phyloP scores from a whole-genome alignment of 441 rosid genomes.

The Aleurites moluccanus region DNA sequence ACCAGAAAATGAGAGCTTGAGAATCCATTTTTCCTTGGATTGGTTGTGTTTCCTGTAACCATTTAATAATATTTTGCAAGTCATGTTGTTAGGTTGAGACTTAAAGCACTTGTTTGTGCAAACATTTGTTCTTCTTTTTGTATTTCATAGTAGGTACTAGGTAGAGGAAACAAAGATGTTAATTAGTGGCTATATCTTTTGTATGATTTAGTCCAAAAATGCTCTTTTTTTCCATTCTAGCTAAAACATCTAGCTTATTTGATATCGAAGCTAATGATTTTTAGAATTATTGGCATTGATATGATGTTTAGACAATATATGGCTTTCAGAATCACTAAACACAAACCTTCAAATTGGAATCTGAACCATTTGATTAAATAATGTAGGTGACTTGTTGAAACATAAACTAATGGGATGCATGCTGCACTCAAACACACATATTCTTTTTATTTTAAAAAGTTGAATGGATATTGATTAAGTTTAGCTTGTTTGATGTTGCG shows the following conservation, averaged over 20 bases:
- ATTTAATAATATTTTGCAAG: too few relatives aligned
- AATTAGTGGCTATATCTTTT: too few relatives aligned
- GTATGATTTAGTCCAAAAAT: too few relatives aligned
- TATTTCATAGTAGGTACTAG: too few relatives aligned
- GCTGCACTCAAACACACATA: too few relatives aligned
- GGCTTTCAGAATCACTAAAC: background rate
- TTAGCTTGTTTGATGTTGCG: conserved; percentile 1
- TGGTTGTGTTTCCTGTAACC: background rate
- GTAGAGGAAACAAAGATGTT: too few relatives aligned
- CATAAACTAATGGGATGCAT: background rate
- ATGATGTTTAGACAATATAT: too few relatives aligned
- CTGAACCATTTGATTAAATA: background rate
- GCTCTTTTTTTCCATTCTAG: too few relatives aligned
- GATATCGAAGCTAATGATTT: background rate
- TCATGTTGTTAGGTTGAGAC: background rate
- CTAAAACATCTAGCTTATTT: too few relatives aligned
- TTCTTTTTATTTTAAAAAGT: too few relatives aligned
- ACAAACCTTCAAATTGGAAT: background rate
- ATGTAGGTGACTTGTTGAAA: background rate
- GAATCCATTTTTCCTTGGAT: background rate
- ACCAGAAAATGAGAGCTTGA: background rate
- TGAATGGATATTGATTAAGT: background rate
- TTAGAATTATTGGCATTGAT: background rate
- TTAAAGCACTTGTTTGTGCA: too few relatives aligned
- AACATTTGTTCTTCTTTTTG: too few relatives aligned